Evolutionary conservation across 1,139 yeast genomes (phyloP), one percentile per base, ranked within the genome.

Genomic region (Lipomyces yarrowii): DNA sequence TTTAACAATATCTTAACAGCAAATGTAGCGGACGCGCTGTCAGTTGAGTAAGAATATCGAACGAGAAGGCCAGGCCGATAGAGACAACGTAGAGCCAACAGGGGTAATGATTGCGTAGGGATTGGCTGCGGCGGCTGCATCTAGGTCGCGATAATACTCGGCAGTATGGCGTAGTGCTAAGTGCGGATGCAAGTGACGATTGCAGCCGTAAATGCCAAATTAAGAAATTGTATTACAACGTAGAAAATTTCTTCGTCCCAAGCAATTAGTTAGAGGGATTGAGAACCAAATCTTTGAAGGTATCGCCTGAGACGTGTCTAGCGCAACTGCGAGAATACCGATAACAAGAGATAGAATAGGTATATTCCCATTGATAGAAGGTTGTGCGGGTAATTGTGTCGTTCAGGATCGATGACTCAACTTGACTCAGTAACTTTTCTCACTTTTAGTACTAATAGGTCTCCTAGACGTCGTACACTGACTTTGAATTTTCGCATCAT

Each of bases 141-240:
- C 10, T 39, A 37, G 8, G 26, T 55, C 60, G 64, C 64, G 64
- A 61, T 61, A 57, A 26, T 26, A 52, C n/a, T 33, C 30, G 35
- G 18, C 51, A 54, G 10, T 23, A 32, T 7, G 60, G 64, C 64
- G 64, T 18, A 56, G 64, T 52, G 64, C 37, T 42, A 61, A 56
- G 18, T 23, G 26, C 11, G 26, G 30, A 32, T n/a, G 10, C 21
- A 8, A 42, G 5, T n/a, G 48, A n/a, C 48, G 8, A n/a, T 42
- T 42, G 8, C 1, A 42, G 8, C 48, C 48, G 7, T 42, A 42
- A 42, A 18, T 42, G 23, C 11, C 11, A 18, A 1, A 18, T n/a
- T 26, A 3, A 2, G 8, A 3, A 15, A n/a, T 8, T 7, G 48
- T n/a, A n/a, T 42, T n/a, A n/a, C 8, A 7, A 2, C 32, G 1